Conservation (phyloP, 352 stramenopile species). For the Phytophthora pistaciae region DNA sequence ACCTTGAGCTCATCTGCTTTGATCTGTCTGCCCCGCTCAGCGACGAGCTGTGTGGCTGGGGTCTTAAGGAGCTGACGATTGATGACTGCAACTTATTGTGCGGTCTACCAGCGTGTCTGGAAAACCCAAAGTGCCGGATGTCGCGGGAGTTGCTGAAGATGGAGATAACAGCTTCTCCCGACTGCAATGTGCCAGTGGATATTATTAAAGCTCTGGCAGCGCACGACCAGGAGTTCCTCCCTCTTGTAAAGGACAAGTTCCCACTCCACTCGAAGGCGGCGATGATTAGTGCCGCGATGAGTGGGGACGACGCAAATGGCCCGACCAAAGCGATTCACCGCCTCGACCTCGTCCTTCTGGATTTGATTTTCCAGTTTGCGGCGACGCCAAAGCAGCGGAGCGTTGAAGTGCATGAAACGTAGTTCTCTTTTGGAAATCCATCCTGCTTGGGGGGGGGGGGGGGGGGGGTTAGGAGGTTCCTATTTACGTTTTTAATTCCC, state of each 20-base stretch:
- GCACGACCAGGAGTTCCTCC: neutral
- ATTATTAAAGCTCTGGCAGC: neutral
- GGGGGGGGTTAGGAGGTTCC: no score
- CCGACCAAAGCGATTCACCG: neutral
- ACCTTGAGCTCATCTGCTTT: neutral
- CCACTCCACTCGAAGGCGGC: neutral
- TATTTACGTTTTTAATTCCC: no score
- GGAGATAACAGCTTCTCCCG: neutral
- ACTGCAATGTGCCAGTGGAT: neutral
- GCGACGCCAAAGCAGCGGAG: neutral
- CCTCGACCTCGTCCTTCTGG: neutral
- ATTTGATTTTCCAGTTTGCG: neutral
- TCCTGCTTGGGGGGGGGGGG: no score
- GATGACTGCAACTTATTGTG: neutral
- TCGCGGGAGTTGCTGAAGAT: slow-evolving; percentile 2
- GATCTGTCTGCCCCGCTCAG: neutral
- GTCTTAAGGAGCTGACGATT: slow-evolving; percentile 1
- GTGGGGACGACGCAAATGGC: neutral
- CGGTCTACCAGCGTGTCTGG: neutral
- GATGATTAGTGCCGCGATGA: neutral
- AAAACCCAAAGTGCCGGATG: neutral
- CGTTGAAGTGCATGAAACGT: neutral
- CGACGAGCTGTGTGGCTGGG: neutral
- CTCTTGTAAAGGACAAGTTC: slow-evolving; percentile 4
- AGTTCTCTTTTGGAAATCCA: neutral